These are phyloP conservation scores for Biancaea sappan DNA, from an alignment of 306 rosid species.

Conservation along the genomic window DNA sequence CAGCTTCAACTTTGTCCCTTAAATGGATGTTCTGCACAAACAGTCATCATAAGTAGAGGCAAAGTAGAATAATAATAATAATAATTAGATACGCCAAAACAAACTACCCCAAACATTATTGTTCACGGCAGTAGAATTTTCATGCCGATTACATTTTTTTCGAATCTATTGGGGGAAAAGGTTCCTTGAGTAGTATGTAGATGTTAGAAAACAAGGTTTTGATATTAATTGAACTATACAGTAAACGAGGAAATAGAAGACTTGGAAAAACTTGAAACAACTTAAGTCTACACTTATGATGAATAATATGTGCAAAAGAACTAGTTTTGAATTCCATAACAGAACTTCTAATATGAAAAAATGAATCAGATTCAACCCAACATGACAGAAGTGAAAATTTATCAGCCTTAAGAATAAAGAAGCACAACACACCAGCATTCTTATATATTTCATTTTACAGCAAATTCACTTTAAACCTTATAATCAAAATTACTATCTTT, in stretches of 20 bases:
- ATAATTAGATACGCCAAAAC: not conserved
- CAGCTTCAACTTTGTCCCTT: constrained; percentile 34
- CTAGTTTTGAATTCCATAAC: not conserved
- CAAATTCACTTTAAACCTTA: not conserved
- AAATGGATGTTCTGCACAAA: constrained; percentile 37
- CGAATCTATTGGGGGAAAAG: not conserved
- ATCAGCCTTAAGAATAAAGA: not conserved
- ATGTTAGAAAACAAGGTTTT: not conserved
- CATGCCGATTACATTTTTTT: not conserved
- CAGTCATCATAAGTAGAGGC: constrained; percentile 14
- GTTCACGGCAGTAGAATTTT: not conserved
- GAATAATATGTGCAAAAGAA: not conserved
- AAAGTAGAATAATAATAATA: not conserved
- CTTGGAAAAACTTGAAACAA: not conserved
- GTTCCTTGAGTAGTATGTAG: constrained; percentile 2
- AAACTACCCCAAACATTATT: constrained; percentile 14
- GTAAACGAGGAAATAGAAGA: not conserved
- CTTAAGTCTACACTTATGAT: not conserved
- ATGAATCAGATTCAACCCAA: not conserved
- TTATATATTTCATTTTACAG: not conserved
- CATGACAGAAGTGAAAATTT: not conserved
- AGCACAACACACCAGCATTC: not conserved
- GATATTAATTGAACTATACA: not conserved
- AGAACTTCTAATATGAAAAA: not conserved
- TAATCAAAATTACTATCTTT: not conserved